Base-by-base conservation (phyloP, 768 basidiomycete genomes). In the Pleurotus djamor region DNA sequence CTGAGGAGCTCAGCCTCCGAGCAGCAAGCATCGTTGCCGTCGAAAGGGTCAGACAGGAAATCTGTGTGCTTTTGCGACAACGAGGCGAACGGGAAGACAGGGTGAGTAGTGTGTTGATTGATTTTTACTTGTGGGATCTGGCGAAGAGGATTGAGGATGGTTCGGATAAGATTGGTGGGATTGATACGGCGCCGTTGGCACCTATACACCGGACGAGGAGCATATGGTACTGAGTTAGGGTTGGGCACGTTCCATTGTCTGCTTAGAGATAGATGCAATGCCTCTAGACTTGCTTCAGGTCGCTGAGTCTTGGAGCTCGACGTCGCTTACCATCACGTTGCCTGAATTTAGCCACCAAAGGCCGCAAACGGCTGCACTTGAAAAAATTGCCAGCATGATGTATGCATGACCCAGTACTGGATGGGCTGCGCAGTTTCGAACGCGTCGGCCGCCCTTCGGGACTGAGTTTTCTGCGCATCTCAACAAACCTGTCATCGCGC, bases 101-200 rank as follows among this genome's bases (percentile, higher is more conserved):
- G 48, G 73, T 92, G 41, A 89, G 83, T 68, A 92, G 89, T 63
- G 93, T 94, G 48, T 65, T 96, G 61, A 89, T 94, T 52, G 94
- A 97, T 68, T 94, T 97, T 67, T 96, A 91, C 73, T 72, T 95
- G 9, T 96, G 93, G 92, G 93, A 95, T 69, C 68, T 94, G 60
- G 91, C 89, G 34, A 92, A 93, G 72, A 80, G 79, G 63, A 73
- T 93, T 4, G 91, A 94, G 70, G 72, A 60, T 14, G 87, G 86
- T 2, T 72, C 82, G 45, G 86, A 86, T 49, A 75, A 67, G 62
- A 75, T 91, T 4, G 81, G 86, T 35, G 88, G 83, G 0, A 76
- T 90, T 10, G 71, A 82, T 59, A 83, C 80, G 8, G 74, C 71
- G 13, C 76, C 80, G 58, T 76, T 90, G 61, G 74, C 86, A 5